Base-by-base conservation (phyloP, 2,329 filamentous ascomycete species). In the Exserohilum turcica region DNA sequence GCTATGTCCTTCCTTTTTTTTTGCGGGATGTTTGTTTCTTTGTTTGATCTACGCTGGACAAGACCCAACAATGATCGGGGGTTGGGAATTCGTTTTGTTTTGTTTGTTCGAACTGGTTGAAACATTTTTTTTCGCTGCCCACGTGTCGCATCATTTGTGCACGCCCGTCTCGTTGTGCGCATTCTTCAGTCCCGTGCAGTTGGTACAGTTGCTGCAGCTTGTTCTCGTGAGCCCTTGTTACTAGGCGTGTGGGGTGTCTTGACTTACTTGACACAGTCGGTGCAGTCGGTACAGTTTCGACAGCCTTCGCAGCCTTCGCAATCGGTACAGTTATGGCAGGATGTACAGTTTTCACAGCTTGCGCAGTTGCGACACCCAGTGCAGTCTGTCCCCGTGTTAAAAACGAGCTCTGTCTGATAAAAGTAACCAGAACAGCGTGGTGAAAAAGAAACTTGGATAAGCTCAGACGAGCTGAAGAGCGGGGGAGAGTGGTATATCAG, bases 181-280 rank as follows among this genome's bases (percentile, higher is more conserved):
- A 16, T 53, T 40, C 37, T 43, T 54, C 16, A 57, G 18, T 13
- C 54, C 54, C 27, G 29, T 43, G 16, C 54, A 57, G 33, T 54
- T 39, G 6, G 46, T 46, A 28, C 54, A 57, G 18, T 54, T 57
- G 8, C 29, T 21, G 37, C 54, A 56, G 37, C n/a, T 50, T 56
- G 36, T 15, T 9, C 29, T 9, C 7, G 42, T 54, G n/a, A 54
- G 52, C 8, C 12, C 40, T 16, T 5, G 15, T 3, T 36, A 39
- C 13, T 6, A 6, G 28, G 12, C n/a, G 24, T 6, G 3, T 6
- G 6, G 3, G 9, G 5, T 13, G 15, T 12, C 15, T 18, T 12
- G n/a, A 49, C 50, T 9, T 48, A 53, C 45, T 35, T 39, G 9
- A 29, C 39, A 21, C 51, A 54, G n/a, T 50, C 29, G 5, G 16